Conservation (phyloP, 1,139 yeast species). For the Kazachstania sp. region DNA sequence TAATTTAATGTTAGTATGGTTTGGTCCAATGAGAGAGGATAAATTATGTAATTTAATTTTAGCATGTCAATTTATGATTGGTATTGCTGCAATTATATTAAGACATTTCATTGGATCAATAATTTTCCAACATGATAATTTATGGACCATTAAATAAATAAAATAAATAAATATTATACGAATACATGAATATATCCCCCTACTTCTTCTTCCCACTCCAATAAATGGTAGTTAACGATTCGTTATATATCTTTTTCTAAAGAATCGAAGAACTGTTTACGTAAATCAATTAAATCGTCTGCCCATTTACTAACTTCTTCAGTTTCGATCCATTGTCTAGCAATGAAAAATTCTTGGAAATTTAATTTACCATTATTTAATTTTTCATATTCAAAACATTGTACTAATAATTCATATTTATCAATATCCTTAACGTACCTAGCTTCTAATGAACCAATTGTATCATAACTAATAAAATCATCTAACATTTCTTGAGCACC, state of each 20-base stretch:
- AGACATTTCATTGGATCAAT: conserved; percentile 84
- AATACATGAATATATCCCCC: background rate
- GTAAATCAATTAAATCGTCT: conserved; percentile 52
- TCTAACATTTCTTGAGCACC: conserved; percentile 64
- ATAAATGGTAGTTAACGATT: no score
- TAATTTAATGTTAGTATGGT: conserved; percentile 70
- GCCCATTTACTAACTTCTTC: conserved; percentile 67
- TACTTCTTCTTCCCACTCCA: no score
- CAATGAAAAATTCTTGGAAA: conserved; percentile 61
- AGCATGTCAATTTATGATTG: conserved; percentile 53
- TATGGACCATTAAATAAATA: conserved; percentile 31
- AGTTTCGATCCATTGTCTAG: conserved; percentile 60
- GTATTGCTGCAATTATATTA: conserved; percentile 55
- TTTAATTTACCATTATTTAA: conserved; percentile 47
- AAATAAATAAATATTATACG: background rate
- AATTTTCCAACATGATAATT: conserved; percentile 83
- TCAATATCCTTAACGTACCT: conserved; percentile 90
- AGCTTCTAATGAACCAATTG: conserved; percentile 73
- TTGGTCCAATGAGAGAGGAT: conserved; percentile 88
- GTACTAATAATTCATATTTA: conserved; percentile 85
- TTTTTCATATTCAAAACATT: conserved; percentile 85
- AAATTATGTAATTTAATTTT: conserved; percentile 53
- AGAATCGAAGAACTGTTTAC: conserved; percentile 35
- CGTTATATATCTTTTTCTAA: background rate
- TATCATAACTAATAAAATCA: conserved; percentile 88